Evolutionary conservation across 2,329 filamentous ascomycete species (phyloP), one percentile per base, ranked within the genome.

Genomic region (Whalleya microplaca): DNA sequence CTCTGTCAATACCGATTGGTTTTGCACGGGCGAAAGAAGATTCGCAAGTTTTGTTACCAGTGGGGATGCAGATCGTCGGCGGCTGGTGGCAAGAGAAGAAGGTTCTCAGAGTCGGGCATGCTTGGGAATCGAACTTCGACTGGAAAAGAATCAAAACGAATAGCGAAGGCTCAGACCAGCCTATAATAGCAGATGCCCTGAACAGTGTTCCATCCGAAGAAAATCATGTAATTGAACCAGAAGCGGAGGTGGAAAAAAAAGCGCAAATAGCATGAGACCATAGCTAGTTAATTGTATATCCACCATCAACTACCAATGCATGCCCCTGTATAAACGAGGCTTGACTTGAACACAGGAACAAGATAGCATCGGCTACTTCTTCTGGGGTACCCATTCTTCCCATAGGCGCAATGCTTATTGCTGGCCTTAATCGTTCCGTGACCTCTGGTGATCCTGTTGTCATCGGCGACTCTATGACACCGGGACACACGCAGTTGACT

Each of bases 61-160:
- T 84, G 0, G 80, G 82, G 0, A 75, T 85, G 74, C 81, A 85
- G 63, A 75, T 85, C 46, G 78, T 85, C 12, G 82, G 81, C 0
- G 78, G 73, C 3, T 71, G 77, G 60, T 83, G 79, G 76, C 73
- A 75, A n/a, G 81, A 84, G 58, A 72, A 76, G 54, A 75, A 69
- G 48, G 70, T 83, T 5, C 68, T 80, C 2, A 66, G 69, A 20
- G 73, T 75, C 12, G 80, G 73, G 2, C 74, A 75, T 66, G 78
- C 77, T 10, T 82, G 79, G 76, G 80, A 82, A 66, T 67, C 63
- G 41, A 67, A 57, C 1, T 76, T 76, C 62, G 72, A 80, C 49
- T 83, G 80, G 80, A 75, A 70, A 56, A 27, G 9, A 4, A 27
- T 27, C 23, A 9, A 27, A 9, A 9, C 4, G 23, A 9, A 27